A percentile compares a stretch with the other conserved stretches of the same genome.
These are phyloP conservation scores for Podaxis rugospora DNA, from an alignment of 768 basidiomycete species.

Conservation along the genomic window DNA sequence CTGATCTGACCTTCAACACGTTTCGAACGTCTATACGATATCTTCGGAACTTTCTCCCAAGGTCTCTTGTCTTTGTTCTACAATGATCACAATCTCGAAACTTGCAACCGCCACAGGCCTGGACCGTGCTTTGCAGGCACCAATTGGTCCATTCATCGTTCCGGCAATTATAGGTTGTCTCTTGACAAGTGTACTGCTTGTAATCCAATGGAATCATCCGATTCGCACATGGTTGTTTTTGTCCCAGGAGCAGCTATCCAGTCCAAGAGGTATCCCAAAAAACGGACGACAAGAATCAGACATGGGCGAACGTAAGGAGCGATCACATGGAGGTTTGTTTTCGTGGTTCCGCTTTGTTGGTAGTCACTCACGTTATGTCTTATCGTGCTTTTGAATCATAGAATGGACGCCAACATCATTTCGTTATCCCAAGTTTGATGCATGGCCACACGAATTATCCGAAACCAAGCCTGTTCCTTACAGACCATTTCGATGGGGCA, in stretches of 20 bases:
- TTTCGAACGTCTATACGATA: not conserved
- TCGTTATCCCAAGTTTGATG: conserved; percentile 44
- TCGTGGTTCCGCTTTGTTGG: not conserved
- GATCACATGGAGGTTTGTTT: not conserved
- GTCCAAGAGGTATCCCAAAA: not conserved
- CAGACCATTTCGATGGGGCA: conserved; percentile 58
- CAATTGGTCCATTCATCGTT: not conserved
- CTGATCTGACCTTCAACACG: not conserved
- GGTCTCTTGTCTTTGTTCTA: not conserved
- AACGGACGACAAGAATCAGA: not conserved
- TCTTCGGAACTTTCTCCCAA: not conserved
- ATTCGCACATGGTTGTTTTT: not conserved
- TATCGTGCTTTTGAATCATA: conserved; percentile 17
- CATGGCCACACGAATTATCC: conserved; percentile 33
- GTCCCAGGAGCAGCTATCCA: not conserved
- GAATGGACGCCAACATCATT: conserved; percentile 53
- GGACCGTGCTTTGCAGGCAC: not conserved
- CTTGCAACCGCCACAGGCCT: not conserved
- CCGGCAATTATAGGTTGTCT: not conserved
- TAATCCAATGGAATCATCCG: not conserved
- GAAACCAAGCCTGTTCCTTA: conserved; percentile 58
- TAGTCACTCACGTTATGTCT: not conserved
- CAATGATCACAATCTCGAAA: not conserved
- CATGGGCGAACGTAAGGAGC: not conserved
- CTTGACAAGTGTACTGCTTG: not conserved